Percentiles rank a stretch among this genome's conserved stretches.
These are phyloP conservation scores for Phytophthora sp. DNA, from an alignment of 352 stramenopile genomes.

Conservation along the genomic window DNA sequence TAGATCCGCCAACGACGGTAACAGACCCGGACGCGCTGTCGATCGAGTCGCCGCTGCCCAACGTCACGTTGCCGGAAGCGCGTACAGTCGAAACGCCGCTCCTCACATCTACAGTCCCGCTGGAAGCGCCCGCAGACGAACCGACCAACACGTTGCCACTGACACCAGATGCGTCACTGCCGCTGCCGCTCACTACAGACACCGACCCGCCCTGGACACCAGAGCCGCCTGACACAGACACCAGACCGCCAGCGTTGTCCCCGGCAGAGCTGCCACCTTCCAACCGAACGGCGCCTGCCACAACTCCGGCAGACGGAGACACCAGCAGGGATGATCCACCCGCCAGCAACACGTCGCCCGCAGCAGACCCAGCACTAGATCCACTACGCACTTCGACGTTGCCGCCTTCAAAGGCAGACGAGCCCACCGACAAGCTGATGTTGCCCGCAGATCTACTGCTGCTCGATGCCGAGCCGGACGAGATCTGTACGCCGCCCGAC, in stretches of 20 bases:
- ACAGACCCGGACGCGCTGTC: too few relatives aligned
- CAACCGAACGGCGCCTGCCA: constrained; percentile 19
- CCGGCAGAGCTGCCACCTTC: constrained; percentile 16
- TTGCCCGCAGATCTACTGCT: constrained; percentile 1
- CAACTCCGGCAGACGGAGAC: constrained; percentile 2
- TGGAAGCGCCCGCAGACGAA: too few relatives aligned
- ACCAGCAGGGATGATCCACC: constrained; percentile 17
- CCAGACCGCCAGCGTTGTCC: constrained; percentile 15
- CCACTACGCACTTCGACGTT: constrained; percentile 17
- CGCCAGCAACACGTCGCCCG: constrained; percentile 22
- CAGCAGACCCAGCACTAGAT: constrained; percentile 4
- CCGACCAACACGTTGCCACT: too few relatives aligned
- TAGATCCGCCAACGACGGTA: too few relatives aligned
- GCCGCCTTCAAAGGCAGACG: constrained; percentile 12
- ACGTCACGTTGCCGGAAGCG: too few relatives aligned
- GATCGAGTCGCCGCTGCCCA: too few relatives aligned
- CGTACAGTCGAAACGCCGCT: too few relatives aligned
- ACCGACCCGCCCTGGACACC: too few relatives aligned
- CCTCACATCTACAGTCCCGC: too few relatives aligned
- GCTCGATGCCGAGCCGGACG: constrained; percentile 14
- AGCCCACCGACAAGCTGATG: constrained; percentile 20
- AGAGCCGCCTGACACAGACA: too few relatives aligned
- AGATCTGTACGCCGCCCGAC: constrained; percentile 24
- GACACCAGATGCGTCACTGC: too few relatives aligned
- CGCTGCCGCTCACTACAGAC: too few relatives aligned